Base-by-base conservation (phyloP, 208 protist species). In the Crithidia bombi region DNA sequence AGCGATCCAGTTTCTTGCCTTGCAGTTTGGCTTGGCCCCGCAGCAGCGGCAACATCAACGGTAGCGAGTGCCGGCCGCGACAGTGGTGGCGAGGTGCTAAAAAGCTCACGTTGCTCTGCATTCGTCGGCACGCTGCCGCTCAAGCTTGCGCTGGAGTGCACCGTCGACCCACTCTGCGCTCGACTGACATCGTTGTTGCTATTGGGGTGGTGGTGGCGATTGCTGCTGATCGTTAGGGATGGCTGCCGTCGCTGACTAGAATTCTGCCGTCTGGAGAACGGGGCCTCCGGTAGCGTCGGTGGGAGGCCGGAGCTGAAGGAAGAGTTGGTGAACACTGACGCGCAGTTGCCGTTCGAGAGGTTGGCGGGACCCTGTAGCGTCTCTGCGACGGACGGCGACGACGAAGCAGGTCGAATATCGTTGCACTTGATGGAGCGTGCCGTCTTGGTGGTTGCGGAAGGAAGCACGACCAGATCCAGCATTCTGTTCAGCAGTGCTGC, bases 221-320 rank as follows among this genome's bases (percentile, higher is more conserved):
- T 64, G 44, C 23, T 33, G 19, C 9, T 44, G 43, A 4, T 30
- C 43, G 23, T 23, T 17, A 38, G 4, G 6, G 39, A 64, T 25
- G 26, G 25, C 17, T n/a, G 57, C 2, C 21, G 35, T 4, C n/a
- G 32, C 21, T 64, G 57, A 23, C 17, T 26, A 1, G 44, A 30
- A 17, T 0, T 41, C 3, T 65, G 44, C 17, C 28, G 15, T 7
- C 44, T 21, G 0, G 61, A 56, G 19, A 23, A 25, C 15, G 61
- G 21, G 33, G 61, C 41, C 23, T 66, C 46, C 1, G 46, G 61
- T 46, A 66, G 35, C 23, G 61, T 56, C 46, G 56, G 61, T 23
- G 61, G 61, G 15, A 35, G 32, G 17, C 21, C 61, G 14, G 61
- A 66, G 35, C 33, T 17, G 7, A 56, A 66, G 21, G 61, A 66